Percentiles rank a stretch among this genome's conserved stretches.
These are phyloP conservation scores for Populus simonii DNA, from an alignment of 345 rosid species.

Conservation along the genomic window DNA sequence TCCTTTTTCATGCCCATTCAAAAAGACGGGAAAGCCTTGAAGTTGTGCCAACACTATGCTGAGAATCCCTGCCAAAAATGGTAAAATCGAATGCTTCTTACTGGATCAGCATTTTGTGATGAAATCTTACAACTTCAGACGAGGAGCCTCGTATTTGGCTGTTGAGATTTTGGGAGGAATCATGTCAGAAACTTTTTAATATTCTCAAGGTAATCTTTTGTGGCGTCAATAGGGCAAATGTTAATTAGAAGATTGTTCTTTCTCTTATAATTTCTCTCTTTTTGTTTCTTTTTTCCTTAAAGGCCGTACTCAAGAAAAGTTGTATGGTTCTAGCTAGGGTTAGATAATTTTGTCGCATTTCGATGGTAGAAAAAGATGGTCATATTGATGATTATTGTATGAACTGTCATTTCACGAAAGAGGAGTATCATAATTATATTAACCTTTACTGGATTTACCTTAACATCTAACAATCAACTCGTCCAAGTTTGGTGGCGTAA, in stretches of 20 bases:
- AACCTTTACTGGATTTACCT: not conserved
- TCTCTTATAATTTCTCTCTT: not conserved
- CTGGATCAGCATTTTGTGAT: not conserved
- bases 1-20: not conserved
- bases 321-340: not conserved
- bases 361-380: not conserved
- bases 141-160: not conserved
- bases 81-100: not conserved
- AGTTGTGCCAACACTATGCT: not conserved
- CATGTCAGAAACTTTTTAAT: not conserved
- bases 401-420: not conserved
- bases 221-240: not conserved
- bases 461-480: not conserved
- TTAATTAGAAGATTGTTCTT: not conserved
- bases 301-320: not conserved
- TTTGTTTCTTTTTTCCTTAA: no score
- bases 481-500: not conserved
- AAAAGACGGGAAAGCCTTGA: not conserved
- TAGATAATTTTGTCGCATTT: not conserved
- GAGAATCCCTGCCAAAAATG: not conserved
- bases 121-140: not conserved
- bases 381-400: not conserved
- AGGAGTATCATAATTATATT: no score
- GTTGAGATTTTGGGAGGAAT: constrained; percentile 3
- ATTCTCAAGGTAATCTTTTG: not conserved